Base-by-base conservation (phyloP, 2,329 filamentous ascomycete species). In the Venturia carpophila region DNA sequence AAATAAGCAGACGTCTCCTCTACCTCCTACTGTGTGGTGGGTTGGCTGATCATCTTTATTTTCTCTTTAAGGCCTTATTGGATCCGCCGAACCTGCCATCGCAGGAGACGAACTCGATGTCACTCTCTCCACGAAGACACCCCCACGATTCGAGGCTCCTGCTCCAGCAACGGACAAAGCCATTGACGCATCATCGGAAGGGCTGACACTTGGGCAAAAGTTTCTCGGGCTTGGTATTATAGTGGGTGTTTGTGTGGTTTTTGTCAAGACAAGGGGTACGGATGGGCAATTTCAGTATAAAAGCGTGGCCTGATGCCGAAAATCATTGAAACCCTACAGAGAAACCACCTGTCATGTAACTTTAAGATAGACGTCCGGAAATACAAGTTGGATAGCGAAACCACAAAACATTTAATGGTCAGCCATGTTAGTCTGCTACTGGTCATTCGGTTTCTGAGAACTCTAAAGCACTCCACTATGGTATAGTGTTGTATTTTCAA, bases 141-240 rank as follows among this genome's bases (percentile, higher is more conserved):
- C 34, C 21, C 24, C 60, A 45, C 37, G 42, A 27, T 45, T 61
- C 10, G 70, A 68, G 68, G 70, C 61, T 69, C 71, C 64, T 69
- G 69, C 60, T 69, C 13, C 47, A 60, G 5, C 49, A 39, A 41
- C 30, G 34, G 62, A 30, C 43, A 67, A 34, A 56, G 66, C 15
- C 10, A 37, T 64, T 65, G 67, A 60, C 17, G 69, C 70, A 37
- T 27, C n/a, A 39, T 17, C 37, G 37, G 60, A 43, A 61, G 79
- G 78, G 41, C 70, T 82, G 64, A 78, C 77, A 64, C 68, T 75
- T 66, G 69, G 73, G 43, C 74, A 76, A 68, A 82, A 82, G 75
- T 65, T 81, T 43, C 75, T 79, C 67, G 72, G 80, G 67, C 67
- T 79, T 61, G 76, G 72, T 37, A 73, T 76, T 56, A 75, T 82